These are phyloP conservation scores for Phellinidium pouzarii DNA, from an alignment of 1,284 basidiomycete genomes.

Conservation along the genomic window DNA sequence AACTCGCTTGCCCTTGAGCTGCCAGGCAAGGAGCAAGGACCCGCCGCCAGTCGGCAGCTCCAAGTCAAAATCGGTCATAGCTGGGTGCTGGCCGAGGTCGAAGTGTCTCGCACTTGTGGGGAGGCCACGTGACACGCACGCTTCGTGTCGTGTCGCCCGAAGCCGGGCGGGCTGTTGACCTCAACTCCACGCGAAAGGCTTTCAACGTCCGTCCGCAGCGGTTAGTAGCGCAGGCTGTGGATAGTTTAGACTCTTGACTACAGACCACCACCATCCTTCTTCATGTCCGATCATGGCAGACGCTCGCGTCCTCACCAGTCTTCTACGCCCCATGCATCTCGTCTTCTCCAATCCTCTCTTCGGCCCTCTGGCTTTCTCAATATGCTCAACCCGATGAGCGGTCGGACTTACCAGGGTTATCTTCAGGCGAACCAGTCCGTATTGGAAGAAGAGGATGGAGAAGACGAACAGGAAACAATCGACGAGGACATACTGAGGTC, in stretches of 20 bases:
- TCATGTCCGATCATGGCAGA: slow-evolving; percentile 15
- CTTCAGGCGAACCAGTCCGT: slow-evolving; percentile 59
- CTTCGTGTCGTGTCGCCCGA: neutral
- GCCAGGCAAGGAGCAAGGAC: slow-evolving; percentile 82
- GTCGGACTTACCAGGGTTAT: slow-evolving; percentile 62
- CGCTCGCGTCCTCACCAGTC: slow-evolving; percentile 14
- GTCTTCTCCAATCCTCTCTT: slow-evolving; percentile 17
- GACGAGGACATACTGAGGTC: slow-evolving; percentile 16
- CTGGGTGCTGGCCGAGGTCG: no score
- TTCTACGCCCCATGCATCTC: slow-evolving; percentile 14
- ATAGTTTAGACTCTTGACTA: neutral
- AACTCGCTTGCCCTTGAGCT: slow-evolving; percentile 74
- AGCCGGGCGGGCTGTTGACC: neutral
- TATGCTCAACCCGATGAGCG: slow-evolving; percentile 71
- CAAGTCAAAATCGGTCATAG: neutral
- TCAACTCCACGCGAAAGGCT: neutral
- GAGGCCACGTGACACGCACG: neutral
- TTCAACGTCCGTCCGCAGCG: neutral
- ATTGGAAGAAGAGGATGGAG: slow-evolving; percentile 59
- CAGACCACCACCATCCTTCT: neutral
- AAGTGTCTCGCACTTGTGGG: no score
- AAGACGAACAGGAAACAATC: slow-evolving; percentile 36
- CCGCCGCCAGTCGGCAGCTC: slow-evolving; percentile 36
- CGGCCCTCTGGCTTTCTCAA: slow-evolving; percentile 48
- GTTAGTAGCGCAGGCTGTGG: neutral